These are phyloP conservation scores for Cadophora gregata DNA, from an alignment of 2,329 filamentous ascomycete species.

Conservation along the genomic window DNA sequence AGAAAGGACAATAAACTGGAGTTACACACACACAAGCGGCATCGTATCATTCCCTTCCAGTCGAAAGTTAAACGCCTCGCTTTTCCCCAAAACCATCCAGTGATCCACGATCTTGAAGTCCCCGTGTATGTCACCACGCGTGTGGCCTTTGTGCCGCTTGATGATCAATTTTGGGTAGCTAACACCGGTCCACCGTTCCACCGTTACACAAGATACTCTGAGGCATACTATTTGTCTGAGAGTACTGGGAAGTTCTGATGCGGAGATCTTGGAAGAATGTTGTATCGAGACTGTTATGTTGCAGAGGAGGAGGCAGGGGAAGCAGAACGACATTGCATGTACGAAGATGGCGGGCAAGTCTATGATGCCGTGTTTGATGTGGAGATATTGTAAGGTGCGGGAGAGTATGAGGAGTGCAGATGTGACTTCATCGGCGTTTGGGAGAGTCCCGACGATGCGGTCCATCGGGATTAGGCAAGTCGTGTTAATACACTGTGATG, in stretches of 20 bases:
- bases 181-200: neutral
- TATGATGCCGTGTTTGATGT: constrained; percentile 6
- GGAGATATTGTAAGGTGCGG: neutral
- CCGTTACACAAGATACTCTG: neutral
- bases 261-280: neutral
- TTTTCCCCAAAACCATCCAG: constrained; percentile 6
- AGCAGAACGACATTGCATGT: neutral
- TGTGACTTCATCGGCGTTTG: constrained; percentile 8
- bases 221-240: neutral
- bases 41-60: neutral
- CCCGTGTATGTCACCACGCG: constrained; percentile 13
- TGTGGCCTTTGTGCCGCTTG: neutral
- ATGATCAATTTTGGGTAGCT: constrained; percentile 19
- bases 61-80: constrained; percentile 20
- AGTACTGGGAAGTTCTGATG: neutral
- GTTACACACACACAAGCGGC: neutral
- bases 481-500: neutral
- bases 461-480: neutral
- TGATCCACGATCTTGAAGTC: constrained; percentile 25
- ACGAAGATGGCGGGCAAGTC: constrained; percentile 4
- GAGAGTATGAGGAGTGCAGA: constrained; percentile 10
- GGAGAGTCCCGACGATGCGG: neutral
- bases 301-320: constrained; percentile 2
- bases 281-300: constrained; percentile 20
- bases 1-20: too few relatives aligned